phyloP scores from a whole-genome alignment of 768 basidiomycete species.

The Trametes gibbosa region DNA sequence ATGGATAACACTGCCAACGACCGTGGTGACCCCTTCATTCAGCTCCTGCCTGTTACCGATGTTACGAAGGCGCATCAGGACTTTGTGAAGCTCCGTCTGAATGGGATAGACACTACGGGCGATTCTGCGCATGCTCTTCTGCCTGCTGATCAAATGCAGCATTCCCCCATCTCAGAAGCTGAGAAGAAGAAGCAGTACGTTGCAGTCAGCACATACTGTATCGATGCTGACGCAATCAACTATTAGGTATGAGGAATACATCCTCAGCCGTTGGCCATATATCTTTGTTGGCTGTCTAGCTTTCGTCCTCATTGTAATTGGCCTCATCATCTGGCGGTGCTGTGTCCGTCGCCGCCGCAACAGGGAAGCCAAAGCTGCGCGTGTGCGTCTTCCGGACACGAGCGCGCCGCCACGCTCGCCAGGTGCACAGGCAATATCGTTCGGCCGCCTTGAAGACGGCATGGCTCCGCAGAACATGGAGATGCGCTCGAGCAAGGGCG shows the following conservation, averaged over 20 bases:
- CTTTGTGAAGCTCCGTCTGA: slow-evolving; percentile 61
- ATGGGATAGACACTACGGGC: slow-evolving; percentile 55
- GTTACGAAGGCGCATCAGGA: slow-evolving; percentile 53
- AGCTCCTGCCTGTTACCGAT: slow-evolving; percentile 62
- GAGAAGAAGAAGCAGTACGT: slow-evolving; percentile 30
- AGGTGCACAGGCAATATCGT: slow-evolving; percentile 6
- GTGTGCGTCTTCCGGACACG: slow-evolving; percentile 13
- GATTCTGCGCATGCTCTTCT: slow-evolving; percentile 58
- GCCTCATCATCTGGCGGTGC: slow-evolving; percentile 32
- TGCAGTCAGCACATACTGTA: no score
- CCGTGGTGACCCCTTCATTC: slow-evolving; percentile 61
- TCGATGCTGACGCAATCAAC: background rate
- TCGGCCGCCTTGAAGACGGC: slow-evolving; percentile 17
- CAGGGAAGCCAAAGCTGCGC: slow-evolving; percentile 7
- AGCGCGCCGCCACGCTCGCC: slow-evolving; percentile 3
- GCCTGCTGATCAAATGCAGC: slow-evolving; percentile 52
- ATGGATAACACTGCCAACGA: slow-evolving; percentile 45
- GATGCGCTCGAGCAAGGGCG: slow-evolving; percentile 15
- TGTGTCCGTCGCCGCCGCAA: slow-evolving; percentile 24
- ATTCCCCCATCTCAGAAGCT: slow-evolving; percentile 45
- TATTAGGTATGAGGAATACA: slow-evolving; percentile 29
- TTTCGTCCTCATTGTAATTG: slow-evolving; percentile 27
- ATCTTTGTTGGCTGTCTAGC: slow-evolving; percentile 33
- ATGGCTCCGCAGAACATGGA: slow-evolving; percentile 7
- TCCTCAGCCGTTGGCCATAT: slow-evolving; percentile 31